phyloP scores from a whole-genome alignment of 2,329 filamentous ascomycete species.

The Penicillium sp. region DNA sequence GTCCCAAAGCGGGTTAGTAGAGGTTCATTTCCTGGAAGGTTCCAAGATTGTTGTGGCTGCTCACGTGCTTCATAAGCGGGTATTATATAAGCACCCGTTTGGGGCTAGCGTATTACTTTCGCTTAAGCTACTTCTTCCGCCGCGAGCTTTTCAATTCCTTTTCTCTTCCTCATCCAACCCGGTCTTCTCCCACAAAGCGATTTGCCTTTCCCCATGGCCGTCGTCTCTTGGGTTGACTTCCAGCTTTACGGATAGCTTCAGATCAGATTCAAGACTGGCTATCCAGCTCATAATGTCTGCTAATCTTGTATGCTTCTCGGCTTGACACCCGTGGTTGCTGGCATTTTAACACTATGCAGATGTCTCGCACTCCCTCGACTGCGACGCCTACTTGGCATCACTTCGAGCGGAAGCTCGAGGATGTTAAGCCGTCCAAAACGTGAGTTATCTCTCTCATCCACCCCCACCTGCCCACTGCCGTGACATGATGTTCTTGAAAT shows the following conservation, averaged over 20 bases:
- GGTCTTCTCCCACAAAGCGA: slow-evolving; percentile 24
- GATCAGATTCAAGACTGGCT: slow-evolving; percentile 20
- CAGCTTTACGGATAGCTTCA: slow-evolving; percentile 36
- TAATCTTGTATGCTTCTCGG: slow-evolving; percentile 44
- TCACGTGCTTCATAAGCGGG: not conserved
- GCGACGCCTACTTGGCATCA: slow-evolving; percentile 68
- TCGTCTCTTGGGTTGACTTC: slow-evolving; percentile 33
- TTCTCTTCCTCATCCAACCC: slow-evolving; percentile 18
- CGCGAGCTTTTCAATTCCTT: slow-evolving; percentile 23
- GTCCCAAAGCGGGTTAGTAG: slow-evolving; percentile 1
- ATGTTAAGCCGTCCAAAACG: slow-evolving; percentile 86
- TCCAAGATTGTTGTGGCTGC: not conserved
- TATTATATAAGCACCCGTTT: not conserved
- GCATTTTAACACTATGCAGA: slow-evolving; percentile 50
- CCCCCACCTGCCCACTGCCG: slow-evolving; percentile 11
- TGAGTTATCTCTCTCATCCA: slow-evolving; percentile 53
- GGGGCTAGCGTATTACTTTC: slow-evolving; percentile 32
- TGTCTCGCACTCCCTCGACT: slow-evolving; percentile 70
- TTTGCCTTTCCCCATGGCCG: slow-evolving; percentile 35
- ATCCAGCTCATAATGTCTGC: slow-evolving; percentile 38
- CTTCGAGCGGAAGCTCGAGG: slow-evolving; percentile 79
- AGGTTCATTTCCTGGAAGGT: not conserved
- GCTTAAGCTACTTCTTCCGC: slow-evolving; percentile 18
- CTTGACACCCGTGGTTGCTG: slow-evolving; percentile 32
- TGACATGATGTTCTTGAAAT: slow-evolving; percentile 76